Evolutionary conservation across 1,284 basidiomycete genomes (phyloP).

Genomic region (Clitocybe nebularis): DNA sequence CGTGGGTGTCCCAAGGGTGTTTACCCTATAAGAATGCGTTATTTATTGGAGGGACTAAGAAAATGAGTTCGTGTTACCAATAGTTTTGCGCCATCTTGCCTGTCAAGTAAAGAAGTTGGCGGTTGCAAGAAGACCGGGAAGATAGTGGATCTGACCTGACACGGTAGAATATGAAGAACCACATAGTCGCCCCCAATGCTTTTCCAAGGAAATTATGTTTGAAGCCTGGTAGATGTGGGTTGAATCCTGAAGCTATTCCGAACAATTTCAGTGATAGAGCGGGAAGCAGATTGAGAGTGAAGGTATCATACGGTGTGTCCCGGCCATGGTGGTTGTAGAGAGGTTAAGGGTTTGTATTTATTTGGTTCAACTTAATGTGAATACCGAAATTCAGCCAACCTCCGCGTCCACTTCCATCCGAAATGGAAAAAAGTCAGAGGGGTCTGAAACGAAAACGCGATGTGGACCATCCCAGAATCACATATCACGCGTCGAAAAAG

Average conservation of each 20-base stretch:
- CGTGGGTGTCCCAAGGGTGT: conserved; percentile 59
- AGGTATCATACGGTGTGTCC: conserved; percentile 26
- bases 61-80: conserved; percentile 40
- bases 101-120: conserved; percentile 24
- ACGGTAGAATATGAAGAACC: conserved; percentile 97
- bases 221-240: conserved; percentile 80
- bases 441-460: conserved; percentile 49
- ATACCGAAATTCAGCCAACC: conserved; percentile 4
- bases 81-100: conserved; percentile 73
- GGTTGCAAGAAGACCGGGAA: conserved; percentile 4
- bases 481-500: conserved; percentile 46
- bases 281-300: conserved; percentile 8
- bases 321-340: conserved; percentile 28
- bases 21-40: conserved; percentile 38
- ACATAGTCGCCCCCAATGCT: conserved; percentile 87
- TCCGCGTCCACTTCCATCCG: conserved; percentile 22
- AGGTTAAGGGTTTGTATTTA: conserved; percentile 10
- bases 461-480: conserved; percentile 42
- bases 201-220: conserved; percentile 79
- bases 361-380: conserved; percentile 10
- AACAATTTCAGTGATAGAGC: conserved; percentile 5
- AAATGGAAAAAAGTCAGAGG: conserved; percentile 35
- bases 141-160: conserved; percentile 62
- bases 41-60: conserved; percentile 15
- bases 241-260: conserved; percentile 64